A percentile compares a stretch with the other conserved stretches of the same genome.
phyloP scores from a whole-genome alignment of 805 yeast species.

The Wickerhamiella occidentalis region DNA sequence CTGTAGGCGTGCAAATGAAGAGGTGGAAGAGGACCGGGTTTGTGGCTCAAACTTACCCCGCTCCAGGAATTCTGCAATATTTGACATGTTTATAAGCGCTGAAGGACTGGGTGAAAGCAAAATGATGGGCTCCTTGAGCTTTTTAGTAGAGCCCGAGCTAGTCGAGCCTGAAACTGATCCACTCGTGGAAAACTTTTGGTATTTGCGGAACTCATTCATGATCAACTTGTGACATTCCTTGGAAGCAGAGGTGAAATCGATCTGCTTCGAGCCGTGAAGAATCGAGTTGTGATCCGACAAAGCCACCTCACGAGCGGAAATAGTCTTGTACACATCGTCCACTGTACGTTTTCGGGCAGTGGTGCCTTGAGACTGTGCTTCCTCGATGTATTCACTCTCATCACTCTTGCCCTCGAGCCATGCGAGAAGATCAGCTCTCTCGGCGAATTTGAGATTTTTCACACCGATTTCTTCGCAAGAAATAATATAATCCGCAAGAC shows the following conservation, averaged over 20 bases:
- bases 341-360: neutral
- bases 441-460: constrained; percentile 65
- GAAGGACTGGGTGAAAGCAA: constrained; percentile 72
- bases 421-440: constrained; percentile 69
- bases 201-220: constrained; percentile 18
- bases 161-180: constrained; percentile 6
- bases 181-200: constrained; percentile 7
- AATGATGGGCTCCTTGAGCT: constrained; percentile 51
- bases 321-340: neutral
- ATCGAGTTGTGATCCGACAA: constrained; percentile 34
- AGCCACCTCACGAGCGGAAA: constrained; percentile 33
- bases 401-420: constrained; percentile 67
- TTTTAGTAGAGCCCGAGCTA: constrained; percentile 17
- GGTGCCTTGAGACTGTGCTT: constrained; percentile 2
- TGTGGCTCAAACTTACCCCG: constrained; percentile 53
- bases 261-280: constrained; percentile 29
- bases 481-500: constrained; percentile 70
- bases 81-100: constrained; percentile 50
- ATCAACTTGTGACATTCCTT: constrained; percentile 26
- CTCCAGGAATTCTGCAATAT: constrained; percentile 59
- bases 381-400: constrained; percentile 42
- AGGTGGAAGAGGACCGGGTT: constrained; percentile 26
- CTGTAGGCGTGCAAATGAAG: constrained; percentile 37
- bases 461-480: constrained; percentile 54
- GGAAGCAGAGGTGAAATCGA: constrained; percentile 29